A percentile compares a stretch with the other conserved stretches of the same genome.
Conservation (phyloP, 2,329 filamentous ascomycete genomes). For the Epichloe bromicola region DNA sequence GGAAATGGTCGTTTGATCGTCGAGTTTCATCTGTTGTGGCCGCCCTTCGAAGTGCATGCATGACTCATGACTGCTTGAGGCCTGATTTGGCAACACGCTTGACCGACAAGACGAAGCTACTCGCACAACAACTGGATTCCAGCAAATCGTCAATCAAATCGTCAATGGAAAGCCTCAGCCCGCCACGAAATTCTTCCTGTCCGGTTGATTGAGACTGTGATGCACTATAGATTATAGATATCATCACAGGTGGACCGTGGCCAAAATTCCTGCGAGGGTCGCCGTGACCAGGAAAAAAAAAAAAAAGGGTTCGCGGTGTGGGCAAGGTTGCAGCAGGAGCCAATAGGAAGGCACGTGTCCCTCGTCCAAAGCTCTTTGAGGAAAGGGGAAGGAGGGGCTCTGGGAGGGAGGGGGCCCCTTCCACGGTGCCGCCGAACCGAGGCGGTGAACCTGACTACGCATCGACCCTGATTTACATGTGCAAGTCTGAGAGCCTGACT, state of each 20-base stretch:
- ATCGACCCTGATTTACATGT: not conserved
- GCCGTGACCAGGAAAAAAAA: not conserved
- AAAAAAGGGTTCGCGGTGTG: not conserved
- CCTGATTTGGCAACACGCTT: not conserved
- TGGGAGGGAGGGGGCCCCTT: no score
- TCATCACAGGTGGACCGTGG: not conserved
- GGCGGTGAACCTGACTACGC: no score
- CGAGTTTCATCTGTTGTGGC: not conserved
- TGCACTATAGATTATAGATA: not conserved
- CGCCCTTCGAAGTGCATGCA: no score
- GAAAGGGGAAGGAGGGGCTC: not conserved
- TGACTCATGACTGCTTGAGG: not conserved
- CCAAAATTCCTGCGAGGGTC: not conserved
- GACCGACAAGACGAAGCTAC: not conserved
- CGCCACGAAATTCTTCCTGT: not conserved
- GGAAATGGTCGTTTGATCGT: not conserved
- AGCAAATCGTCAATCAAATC: not conserved
- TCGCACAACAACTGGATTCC: not conserved
- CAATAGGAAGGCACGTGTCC: constrained; percentile 1
- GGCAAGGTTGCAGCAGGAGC: not conserved
- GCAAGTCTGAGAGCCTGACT: not conserved
- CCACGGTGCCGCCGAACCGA: no score
- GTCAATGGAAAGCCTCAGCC: not conserved
- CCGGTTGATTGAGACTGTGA: not conserved
- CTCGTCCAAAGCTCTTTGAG: not conserved